A percentile compares a stretch with the other conserved stretches of the same genome.
Conservation (phyloP, 345 rosid species). For the Gossypium sturtianum region DNA sequence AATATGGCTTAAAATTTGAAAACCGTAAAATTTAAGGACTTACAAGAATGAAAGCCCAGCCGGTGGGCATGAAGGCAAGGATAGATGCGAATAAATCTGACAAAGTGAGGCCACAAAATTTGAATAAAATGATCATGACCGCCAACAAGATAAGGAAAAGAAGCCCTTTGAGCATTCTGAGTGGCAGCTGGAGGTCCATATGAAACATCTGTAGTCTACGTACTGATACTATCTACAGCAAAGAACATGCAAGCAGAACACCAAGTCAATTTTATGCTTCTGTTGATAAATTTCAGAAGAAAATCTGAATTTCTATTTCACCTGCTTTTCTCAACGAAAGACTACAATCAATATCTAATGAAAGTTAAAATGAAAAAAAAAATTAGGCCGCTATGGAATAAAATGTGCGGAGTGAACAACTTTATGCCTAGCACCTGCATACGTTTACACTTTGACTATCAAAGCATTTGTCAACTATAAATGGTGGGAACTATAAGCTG, state of each 20-base stretch:
- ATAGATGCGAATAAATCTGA: slow-evolving; percentile 61
- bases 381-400: neutral
- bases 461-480: neutral
- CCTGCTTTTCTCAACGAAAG: neutral
- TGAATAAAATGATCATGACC: slow-evolving; percentile 48
- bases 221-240: slow-evolving; percentile 47
- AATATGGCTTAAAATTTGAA: neutral
- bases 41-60: slow-evolving; percentile 89
- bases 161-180: slow-evolving; percentile 66
- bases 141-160: slow-evolving; percentile 54
- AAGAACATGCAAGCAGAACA: neutral
- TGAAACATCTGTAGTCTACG: slow-evolving; percentile 57
- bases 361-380: neutral
- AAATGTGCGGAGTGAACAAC: slow-evolving; percentile 3
- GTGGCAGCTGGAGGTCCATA: slow-evolving; percentile 68
- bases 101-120: slow-evolving; percentile 45
- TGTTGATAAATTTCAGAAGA: neutral
- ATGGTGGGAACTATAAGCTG: neutral
- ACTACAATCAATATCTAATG: slow-evolving; percentile 9
- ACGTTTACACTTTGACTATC: neutral
- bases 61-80: slow-evolving; percentile 91
- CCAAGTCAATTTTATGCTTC: neutral
- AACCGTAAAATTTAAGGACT: slow-evolving; percentile 18
- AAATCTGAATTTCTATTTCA: neutral
- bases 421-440: neutral